A percentile compares a stretch with the other conserved stretches of the same genome.
Evolutionary conservation across 148 eudicot genomes (phyloP).

Genomic region (Vaccinium darrowii): DNA sequence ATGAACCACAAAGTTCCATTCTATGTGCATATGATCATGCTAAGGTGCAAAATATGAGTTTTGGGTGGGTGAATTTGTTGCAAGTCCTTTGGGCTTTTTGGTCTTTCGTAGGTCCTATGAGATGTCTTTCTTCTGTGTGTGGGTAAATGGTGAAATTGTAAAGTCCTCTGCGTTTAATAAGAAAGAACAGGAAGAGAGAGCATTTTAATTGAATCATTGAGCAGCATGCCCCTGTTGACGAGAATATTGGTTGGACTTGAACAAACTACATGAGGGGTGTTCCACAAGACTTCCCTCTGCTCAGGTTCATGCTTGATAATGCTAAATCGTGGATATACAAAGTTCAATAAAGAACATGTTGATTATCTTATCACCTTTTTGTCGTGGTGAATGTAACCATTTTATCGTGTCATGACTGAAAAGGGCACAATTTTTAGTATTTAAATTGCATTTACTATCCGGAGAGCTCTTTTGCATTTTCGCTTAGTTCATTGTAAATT

Average conservation of each 20-base stretch:
- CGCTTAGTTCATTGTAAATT: not conserved
- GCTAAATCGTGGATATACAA: not conserved
- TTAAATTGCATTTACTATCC: not conserved
- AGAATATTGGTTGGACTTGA: not conserved
- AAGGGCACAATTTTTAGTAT: not conserved
- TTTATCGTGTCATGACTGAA: not conserved
- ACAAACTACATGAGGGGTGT: not conserved
- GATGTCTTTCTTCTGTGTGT: not conserved
- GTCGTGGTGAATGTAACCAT: no score
- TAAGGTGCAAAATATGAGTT: not conserved
- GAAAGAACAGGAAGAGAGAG: not conserved
- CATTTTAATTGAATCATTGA: not conserved
- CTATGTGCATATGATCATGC: not conserved
- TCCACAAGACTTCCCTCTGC: not conserved
- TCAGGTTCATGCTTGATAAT: not conserved
- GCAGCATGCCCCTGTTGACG: not conserved
- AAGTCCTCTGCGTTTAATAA: not conserved
- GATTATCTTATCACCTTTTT: no score
- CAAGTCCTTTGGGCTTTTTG: not conserved
- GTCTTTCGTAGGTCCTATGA: not conserved
- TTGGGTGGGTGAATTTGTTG: not conserved
- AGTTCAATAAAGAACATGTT: no score
- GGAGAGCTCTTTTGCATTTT: not conserved
- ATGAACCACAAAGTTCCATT: not conserved
- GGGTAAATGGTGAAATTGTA: not conserved